Base-by-base conservation (phyloP, 805 yeast genomes). In the Monosporozyma siamensis region DNA sequence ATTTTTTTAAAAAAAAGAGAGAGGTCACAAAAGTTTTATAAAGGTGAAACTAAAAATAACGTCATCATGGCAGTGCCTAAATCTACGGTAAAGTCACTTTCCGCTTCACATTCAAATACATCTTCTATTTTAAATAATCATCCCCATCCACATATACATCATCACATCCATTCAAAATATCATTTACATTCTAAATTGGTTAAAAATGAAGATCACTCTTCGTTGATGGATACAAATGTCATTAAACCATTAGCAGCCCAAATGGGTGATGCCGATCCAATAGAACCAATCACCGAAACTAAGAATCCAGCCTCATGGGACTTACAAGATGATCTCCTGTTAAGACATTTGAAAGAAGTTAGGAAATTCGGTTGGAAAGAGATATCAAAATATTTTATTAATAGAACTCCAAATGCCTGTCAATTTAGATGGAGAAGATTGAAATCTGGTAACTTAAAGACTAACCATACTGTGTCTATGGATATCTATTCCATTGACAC, bases 361-460 rank as follows among this genome's bases (percentile, higher is more conserved):
- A 85, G 80, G 59, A 83, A 82, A 58, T 69, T 85, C 46, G 95
- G 95, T 2, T 86, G 95, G 95, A 78, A 86, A 60, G 95, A 86
- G 49, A 85, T 86, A 40, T 81, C 92, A 2, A 71, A 79, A 23
- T 82, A 81, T 54, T 86, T 86, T 61, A 71, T 77, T 39, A 80
- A 80, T 58, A 68, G 95, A 56, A 86, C 95, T 4, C 88, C 95
- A 29, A 86, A 84, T 59, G 94, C 94, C 3, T 84, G 95, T 54
- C 94, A 84, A 64, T 84, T 84, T 58, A 74, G 95, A 51, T 86
- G 95, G 95, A 73, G 95, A 58, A 66, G 95, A 49, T 64, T 79
- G 35, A 74, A 67, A 51, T 66, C 71, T 2, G 72, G 73, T 1
- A 61, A 65, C 21, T 47, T 69, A 39, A 68, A 69, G 46, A 53